phyloP scores from a whole-genome alignment of 345 rosid genomes.

The Melaleuca alternifolia region DNA sequence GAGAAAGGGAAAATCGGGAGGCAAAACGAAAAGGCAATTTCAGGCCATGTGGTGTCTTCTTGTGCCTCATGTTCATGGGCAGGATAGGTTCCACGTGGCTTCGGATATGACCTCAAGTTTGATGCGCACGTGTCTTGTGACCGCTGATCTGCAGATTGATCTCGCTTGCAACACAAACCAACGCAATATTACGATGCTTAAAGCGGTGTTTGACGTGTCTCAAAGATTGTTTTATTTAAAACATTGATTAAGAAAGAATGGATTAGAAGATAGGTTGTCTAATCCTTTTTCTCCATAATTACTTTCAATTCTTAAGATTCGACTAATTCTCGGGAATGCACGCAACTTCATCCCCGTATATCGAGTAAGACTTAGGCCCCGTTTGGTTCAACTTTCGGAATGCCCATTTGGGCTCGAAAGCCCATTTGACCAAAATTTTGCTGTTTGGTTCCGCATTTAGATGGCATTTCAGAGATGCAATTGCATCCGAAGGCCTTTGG shows the following conservation, averaged over 20 bases:
- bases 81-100: background rate
- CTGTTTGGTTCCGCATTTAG: no score
- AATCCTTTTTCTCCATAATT: background rate
- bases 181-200: no score
- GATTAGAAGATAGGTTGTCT: background rate
- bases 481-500: no score
- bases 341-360: background rate
- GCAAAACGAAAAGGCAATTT: background rate
- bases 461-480: no score
- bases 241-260: background rate
- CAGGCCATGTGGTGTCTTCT: background rate
- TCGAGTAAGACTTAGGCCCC: background rate
- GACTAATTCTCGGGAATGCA: background rate
- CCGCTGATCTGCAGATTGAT: background rate
- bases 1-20: background rate
- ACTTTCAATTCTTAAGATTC: rapidly evolving
- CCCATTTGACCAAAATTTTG: no score
- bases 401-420: no score
- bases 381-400: no score
- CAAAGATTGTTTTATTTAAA: background rate
- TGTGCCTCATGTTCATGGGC: background rate
- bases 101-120: background rate
- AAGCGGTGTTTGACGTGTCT: background rate
- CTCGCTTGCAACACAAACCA: background rate
- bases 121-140: background rate